Percentiles rank a stretch among this genome's conserved stretches.
These are phyloP conservation scores for Gossypium arboreum DNA, from an alignment of 345 rosid species.

Conservation along the genomic window DNA sequence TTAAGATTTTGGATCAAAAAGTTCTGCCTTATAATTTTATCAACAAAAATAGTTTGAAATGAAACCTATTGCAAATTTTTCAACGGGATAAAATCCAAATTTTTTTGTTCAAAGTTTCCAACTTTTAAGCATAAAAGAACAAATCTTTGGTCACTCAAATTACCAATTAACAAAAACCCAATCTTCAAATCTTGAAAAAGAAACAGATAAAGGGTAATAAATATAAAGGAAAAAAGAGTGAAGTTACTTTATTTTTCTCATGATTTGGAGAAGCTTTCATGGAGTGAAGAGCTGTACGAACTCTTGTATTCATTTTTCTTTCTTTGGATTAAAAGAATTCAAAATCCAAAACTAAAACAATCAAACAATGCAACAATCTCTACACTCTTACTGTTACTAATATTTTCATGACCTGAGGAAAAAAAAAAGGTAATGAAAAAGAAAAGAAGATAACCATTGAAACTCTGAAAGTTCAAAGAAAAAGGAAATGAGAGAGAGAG, in stretches of 20 bases:
- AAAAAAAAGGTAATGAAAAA: background rate
- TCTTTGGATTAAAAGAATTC: background rate
- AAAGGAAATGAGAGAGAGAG: background rate
- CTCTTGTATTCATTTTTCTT: conserved; percentile 66
- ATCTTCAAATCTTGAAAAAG: conserved; percentile 11
- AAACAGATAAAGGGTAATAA: conserved; percentile 14
- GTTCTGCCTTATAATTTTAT: conserved; percentile 9
- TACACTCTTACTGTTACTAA: background rate
- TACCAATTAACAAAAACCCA: background rate
- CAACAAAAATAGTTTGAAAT: no score
- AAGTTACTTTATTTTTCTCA: conserved; percentile 45
- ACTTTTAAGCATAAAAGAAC: background rate
- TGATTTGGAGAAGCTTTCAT: conserved; percentile 62
- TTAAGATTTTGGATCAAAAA: conserved; percentile 51
- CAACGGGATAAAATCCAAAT: conserved; percentile 12
- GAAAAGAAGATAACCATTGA: background rate
- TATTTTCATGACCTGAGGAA: conserved; percentile 23
- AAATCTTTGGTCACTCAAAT: background rate
- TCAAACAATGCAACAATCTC: conserved; percentile 19
- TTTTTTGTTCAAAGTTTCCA: background rate
- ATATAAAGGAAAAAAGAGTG: conserved; percentile 6
- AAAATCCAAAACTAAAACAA: conserved; percentile 18
- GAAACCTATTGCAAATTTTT: background rate
- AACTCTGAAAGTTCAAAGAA: conserved; percentile 3
- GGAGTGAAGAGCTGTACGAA: conserved; percentile 59